Percentiles rank a stretch among this genome's conserved stretches.
These are phyloP conservation scores for Tremella fuciformis DNA, from an alignment of 768 basidiomycete species.

Conservation along the genomic window DNA sequence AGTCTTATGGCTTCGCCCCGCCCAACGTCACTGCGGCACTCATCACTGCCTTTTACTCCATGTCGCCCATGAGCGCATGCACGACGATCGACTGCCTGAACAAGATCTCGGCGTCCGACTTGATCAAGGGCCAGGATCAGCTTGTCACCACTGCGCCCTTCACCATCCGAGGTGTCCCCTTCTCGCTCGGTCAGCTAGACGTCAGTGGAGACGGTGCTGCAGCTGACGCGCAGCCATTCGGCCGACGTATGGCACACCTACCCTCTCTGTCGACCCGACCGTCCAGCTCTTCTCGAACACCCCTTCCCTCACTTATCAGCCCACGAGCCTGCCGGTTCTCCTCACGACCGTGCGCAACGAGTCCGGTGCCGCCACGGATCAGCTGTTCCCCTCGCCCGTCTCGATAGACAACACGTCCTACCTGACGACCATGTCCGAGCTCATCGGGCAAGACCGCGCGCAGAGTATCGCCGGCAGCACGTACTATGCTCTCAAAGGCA, in stretches of 20 bases:
- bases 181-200: conserved; percentile 27
- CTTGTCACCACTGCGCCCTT: conserved; percentile 19
- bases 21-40: conserved; percentile 59
- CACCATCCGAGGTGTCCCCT: conserved; percentile 23
- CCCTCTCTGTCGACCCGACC: conserved; percentile 60
- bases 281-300: conserved; percentile 55
- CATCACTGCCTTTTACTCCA: conserved; percentile 52
- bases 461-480: conserved; percentile 8
- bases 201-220: neutral
- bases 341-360: conserved; percentile 72
- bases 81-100: conserved; percentile 60
- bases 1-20: conserved; percentile 73
- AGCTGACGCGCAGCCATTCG: conserved; percentile 51
- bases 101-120: conserved; percentile 56
- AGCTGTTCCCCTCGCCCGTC: conserved; percentile 42
- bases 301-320: conserved; percentile 58
- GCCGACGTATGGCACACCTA: conserved; percentile 56
- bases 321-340: conserved; percentile 61
- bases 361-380: conserved; percentile 61
- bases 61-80: conserved; percentile 32
- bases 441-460: conserved; percentile 27
- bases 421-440: conserved; percentile 12
- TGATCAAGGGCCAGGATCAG: conserved; percentile 59
- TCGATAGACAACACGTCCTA: conserved; percentile 23
- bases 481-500: conserved; percentile 22